Percentiles rank a stretch among this genome's conserved stretches.
Evolutionary conservation across 2,329 filamentous ascomycete genomes (phyloP).

Genomic region (Beauveria brongniartii): DNA sequence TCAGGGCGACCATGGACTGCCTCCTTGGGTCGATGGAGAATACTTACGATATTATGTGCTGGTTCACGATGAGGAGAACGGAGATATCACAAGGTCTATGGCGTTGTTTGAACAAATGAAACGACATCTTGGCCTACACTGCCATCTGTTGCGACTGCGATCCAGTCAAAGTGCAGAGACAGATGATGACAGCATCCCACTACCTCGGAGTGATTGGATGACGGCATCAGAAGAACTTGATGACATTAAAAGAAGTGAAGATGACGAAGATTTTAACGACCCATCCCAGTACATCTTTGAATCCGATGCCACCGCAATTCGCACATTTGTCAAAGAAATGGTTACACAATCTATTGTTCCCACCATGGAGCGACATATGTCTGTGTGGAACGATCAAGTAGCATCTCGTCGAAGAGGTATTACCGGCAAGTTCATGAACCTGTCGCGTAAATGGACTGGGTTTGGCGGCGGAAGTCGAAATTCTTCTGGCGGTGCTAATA

Average conservation of each 20-base stretch:
- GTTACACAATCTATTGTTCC: conserved; percentile 91
- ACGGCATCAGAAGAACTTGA: conserved; percentile 77
- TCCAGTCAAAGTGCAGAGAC: conserved; percentile 79
- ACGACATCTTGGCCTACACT: conserved; percentile 92
- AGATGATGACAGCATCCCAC: conserved; percentile 79
- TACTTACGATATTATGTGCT: conserved; percentile 94
- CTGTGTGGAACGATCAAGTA: conserved; percentile 95
- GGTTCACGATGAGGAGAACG: conserved; percentile 90
- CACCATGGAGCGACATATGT: conserved; percentile 87
- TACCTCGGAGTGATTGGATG: conserved; percentile 83
- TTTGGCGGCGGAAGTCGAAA: conserved; percentile 64
- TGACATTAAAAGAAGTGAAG: conserved; percentile 60
- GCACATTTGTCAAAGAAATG: conserved; percentile 86
- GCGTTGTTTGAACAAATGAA: conserved; percentile 97
- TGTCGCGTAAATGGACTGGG: conserved; percentile 82
- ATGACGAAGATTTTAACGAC: conserved; percentile 61
- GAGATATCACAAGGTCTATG: conserved; percentile 86
- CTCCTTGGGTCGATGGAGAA: conserved; percentile 81
- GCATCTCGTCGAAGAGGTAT: conserved; percentile 83
- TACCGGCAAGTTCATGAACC: conserved; percentile 85
- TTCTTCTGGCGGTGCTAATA: conserved; percentile 43
- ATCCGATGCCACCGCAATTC: conserved; percentile 81
- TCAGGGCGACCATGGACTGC: conserved; percentile 63
- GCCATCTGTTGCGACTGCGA: conserved; percentile 78
- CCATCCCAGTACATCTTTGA: conserved; percentile 78